These are phyloP conservation scores for Madurella mycetomatis DNA, from an alignment of 2,329 filamentous ascomycete species.

Conservation along the genomic window DNA sequence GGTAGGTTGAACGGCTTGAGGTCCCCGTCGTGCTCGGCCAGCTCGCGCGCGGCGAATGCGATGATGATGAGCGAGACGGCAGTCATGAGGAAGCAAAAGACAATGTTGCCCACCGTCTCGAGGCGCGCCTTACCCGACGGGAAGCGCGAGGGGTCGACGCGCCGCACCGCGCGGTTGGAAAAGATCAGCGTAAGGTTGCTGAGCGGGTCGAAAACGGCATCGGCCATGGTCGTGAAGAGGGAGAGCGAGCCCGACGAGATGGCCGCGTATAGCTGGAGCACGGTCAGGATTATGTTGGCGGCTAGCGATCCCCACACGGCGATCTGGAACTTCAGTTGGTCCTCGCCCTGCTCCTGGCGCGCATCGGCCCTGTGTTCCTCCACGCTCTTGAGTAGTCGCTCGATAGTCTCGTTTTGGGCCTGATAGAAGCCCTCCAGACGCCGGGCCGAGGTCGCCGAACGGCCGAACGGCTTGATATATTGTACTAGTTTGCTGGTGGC, in stretches of 20 bases:
- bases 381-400: constrained; percentile 85
- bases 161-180: constrained; percentile 80
- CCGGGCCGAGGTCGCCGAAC: constrained; percentile 30
- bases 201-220: constrained; percentile 87
- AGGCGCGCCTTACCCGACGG: constrained; percentile 90
- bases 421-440: constrained; percentile 78
- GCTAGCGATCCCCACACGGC: constrained; percentile 64
- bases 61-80: constrained; percentile 89
- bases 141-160: constrained; percentile 80
- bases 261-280: constrained; percentile 84
- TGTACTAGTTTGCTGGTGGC: constrained; percentile 17
- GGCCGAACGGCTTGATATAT: constrained; percentile 32
- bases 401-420: constrained; percentile 87
- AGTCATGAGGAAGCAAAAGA: constrained; percentile 95
- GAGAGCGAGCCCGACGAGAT: constrained; percentile 85
- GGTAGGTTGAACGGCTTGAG: constrained; percentile 71
- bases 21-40: constrained; percentile 49
- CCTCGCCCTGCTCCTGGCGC: constrained; percentile 72
- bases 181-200: constrained; percentile 85
- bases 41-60: constrained; percentile 73
- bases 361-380: constrained; percentile 84
- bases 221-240: constrained; percentile 95
- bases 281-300: constrained; percentile 75
- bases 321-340: constrained; percentile 71
- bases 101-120: constrained; percentile 92